phyloP scores from a whole-genome alignment of 2,329 filamentous ascomycete species.

The Venturia aucupariae region DNA sequence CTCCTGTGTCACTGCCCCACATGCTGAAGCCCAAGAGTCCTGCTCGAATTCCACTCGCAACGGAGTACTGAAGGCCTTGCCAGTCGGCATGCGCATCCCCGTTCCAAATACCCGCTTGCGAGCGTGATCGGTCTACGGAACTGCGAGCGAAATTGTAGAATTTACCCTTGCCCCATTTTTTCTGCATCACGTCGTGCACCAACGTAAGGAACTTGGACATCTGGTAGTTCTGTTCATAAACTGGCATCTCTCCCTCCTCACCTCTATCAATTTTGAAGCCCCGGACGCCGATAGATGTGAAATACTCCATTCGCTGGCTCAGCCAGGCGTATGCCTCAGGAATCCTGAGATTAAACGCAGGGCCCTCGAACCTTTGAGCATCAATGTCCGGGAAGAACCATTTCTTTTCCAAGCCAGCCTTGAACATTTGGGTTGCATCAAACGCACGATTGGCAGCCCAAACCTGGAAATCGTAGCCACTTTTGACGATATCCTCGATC shows the following conservation, averaged over 20 bases:
- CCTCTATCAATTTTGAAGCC: conserved; percentile 33
- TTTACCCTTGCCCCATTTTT: conserved; percentile 22
- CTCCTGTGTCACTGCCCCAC: conserved; percentile 29
- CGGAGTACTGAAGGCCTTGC: conserved; percentile 25
- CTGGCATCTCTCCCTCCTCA: conserved; percentile 32
- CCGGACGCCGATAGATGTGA: conserved; percentile 27
- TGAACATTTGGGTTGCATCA: conserved; percentile 25
- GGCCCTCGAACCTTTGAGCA: conserved; percentile 23
- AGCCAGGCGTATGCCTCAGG: conserved; percentile 29
- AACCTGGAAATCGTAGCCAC: conserved; percentile 29
- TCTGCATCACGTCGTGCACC: conserved; percentile 26
- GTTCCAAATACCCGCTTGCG: conserved; percentile 27
- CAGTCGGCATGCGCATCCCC: conserved; percentile 28
- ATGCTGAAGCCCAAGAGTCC: conserved; percentile 26
- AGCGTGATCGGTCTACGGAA: conserved; percentile 26
- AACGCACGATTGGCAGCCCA: conserved; percentile 31
- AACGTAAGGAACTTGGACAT: conserved; percentile 25
- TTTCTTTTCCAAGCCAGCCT: conserved; percentile 21
- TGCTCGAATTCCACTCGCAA: conserved; percentile 26
- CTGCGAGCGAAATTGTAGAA: conserved; percentile 30
- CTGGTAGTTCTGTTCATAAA: conserved; percentile 29
- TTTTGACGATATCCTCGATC: conserved; percentile 25
- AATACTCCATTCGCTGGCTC: conserved; percentile 23
- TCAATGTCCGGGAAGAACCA: conserved; percentile 27
- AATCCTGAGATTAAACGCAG: conserved; percentile 30